These are phyloP conservation scores for Nadsonia fulvescens DNA, from an alignment of 805 yeast species.

Conservation along the genomic window DNA sequence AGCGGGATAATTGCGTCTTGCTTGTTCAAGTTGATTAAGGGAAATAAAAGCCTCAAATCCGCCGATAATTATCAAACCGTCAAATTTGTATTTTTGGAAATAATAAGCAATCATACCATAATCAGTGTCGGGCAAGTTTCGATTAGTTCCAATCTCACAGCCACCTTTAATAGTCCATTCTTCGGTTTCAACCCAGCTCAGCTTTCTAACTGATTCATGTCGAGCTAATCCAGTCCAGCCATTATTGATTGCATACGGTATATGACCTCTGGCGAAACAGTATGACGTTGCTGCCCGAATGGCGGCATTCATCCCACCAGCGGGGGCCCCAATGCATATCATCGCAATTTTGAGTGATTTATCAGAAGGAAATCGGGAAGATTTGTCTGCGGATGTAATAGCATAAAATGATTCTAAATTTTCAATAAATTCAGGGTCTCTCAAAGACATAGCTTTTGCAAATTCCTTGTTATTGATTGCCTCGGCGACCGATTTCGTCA, in stretches of 20 bases:
- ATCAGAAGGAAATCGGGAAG: slow-evolving; percentile 37
- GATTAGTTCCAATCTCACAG: slow-evolving; percentile 88
- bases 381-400: slow-evolving; percentile 46
- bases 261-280: slow-evolving; percentile 79
- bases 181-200: slow-evolving; percentile 73
- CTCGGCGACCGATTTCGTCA: slow-evolving; percentile 76
- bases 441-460: slow-evolving; percentile 64
- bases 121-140: slow-evolving; percentile 66
- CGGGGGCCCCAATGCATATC: slow-evolving; percentile 89
- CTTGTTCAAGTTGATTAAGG: slow-evolving; percentile 60
- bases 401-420: slow-evolving; percentile 54
- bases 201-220: slow-evolving; percentile 61
- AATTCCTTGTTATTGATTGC: slow-evolving; percentile 71
- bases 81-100: slow-evolving; percentile 71
- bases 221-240: slow-evolving; percentile 85
- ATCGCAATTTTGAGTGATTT: slow-evolving; percentile 62
- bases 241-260: slow-evolving; percentile 71
- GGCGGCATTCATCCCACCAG: slow-evolving; percentile 90
- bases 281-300: slow-evolving; percentile 74
- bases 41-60: slow-evolving; percentile 90
- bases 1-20: slow-evolving; percentile 66
- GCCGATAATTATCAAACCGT: slow-evolving; percentile 81
- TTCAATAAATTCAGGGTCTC: slow-evolving; percentile 80
- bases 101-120: slow-evolving; percentile 82
- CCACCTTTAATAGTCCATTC: slow-evolving; percentile 86